These are phyloP conservation scores for Rhodomyrtus psidioides DNA, from an alignment of 441 rosid genomes.

Conservation along the genomic window DNA sequence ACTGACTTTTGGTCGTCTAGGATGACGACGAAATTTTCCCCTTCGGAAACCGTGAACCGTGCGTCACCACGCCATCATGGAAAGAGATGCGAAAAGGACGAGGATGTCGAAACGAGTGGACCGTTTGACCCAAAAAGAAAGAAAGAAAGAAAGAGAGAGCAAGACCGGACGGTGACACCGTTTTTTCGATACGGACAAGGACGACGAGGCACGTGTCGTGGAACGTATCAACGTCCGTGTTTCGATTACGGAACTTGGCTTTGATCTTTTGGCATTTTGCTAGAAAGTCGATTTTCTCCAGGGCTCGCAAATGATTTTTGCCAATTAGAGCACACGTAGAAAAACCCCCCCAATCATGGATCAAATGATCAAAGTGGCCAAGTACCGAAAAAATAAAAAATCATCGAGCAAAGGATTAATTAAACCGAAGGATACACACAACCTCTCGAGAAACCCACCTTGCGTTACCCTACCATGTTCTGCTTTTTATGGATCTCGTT, in stretches of 20 bases:
- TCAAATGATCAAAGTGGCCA: not conserved
- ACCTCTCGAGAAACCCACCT: not conserved
- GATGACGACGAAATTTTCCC: not conserved
- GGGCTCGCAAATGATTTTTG: not conserved
- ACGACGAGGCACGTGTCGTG: not conserved
- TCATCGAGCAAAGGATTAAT: not conserved
- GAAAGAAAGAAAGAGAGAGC: no score
- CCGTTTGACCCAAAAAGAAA: no score
- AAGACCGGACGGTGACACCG: not conserved
- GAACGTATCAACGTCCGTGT: not conserved
- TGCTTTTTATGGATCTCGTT: not conserved
- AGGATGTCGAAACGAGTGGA: not conserved
- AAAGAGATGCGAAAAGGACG: not conserved
- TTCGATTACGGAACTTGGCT: not conserved
- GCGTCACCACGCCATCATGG: not conserved
- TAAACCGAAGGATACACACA: not conserved
- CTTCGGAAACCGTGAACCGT: not conserved
- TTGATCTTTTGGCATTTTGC: not conserved
- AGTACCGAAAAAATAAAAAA: not conserved
- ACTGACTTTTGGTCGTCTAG: not conserved
- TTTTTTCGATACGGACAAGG: not conserved
- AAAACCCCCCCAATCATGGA: not conserved
- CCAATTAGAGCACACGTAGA: not conserved
- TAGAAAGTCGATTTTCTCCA: not conserved
- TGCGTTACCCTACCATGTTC: not conserved